Base-by-base conservation (phyloP, 768 basidiomycete genomes). In the Clathrus columnatus region DNA sequence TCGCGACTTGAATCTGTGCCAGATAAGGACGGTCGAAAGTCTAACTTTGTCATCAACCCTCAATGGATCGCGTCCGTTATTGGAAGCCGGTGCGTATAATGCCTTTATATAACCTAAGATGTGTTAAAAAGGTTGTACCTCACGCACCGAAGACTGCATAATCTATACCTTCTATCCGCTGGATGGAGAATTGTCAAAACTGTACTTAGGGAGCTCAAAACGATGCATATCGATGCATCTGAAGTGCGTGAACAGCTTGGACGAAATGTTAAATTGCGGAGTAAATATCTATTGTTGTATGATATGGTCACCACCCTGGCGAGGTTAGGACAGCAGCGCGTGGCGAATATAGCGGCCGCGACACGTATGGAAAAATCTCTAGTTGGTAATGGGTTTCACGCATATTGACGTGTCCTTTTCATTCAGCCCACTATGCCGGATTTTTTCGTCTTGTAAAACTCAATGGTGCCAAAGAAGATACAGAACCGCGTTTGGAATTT, bases 161-260 rank as follows among this genome's bases (percentile, higher is more conserved):
- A 91, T 64, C 68, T 80, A 7, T 90, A 88, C 67, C 80, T 86
- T 78, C 73, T 91, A 29, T 85, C 88, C n/a, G 81, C 87, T 16
- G 84, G 81, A 1, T 92, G 90, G 90, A 86, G 77, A 60, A 70
- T 91, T 48, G 81, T 87, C n/a, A 67, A 75, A 3, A 74, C 83
- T 56, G 72, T 73, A 28, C 70, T 91, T 52, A 73, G 73, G 50
- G 72, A 78, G 24, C 70, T 91, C 46, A 70, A 74, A n/a, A 68
- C 75, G 17, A 69, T 72, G 11, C 84, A 83, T 28, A 60, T 87
- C 17, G 68, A 73, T 7, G 83, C 89, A 56, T 62, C 67, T 26
- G 74, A 71, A 28, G 70, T 81, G 55, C 80, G 81, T 54, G 58
- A 61, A 2, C 76, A 80, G 58, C 72, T 90, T n/a, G 73, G 74